Evolutionary conservation across 306 rosid genomes (phyloP).

Genomic region (Rubus parviflorus): DNA sequence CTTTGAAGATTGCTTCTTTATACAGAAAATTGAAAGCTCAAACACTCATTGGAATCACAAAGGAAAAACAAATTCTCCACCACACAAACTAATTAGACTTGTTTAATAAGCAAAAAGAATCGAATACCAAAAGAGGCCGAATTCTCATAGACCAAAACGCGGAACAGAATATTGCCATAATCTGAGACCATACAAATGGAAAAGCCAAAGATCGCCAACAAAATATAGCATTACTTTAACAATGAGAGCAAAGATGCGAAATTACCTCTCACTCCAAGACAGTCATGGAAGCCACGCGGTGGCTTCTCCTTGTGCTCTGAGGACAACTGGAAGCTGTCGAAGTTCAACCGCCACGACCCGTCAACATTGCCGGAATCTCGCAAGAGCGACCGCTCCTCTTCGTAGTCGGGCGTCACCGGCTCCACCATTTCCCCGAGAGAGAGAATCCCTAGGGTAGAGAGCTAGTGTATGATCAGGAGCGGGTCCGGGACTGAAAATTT

Average conservation of each 20-base stretch:
- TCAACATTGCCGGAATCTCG: conserved; percentile 51
- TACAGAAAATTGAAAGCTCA: not conserved
- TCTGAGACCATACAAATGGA: not conserved
- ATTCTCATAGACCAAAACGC: not conserved
- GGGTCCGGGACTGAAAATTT: not conserved
- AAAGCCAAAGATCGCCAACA: conserved; percentile 12
- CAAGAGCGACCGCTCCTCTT: conserved; percentile 61
- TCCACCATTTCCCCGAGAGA: conserved; percentile 47
- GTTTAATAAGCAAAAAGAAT: not conserved
- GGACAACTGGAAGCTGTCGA: conserved; percentile 57
- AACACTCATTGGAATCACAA: conserved; percentile 1
- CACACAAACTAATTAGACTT: conserved; percentile 3
- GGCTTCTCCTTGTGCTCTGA: conserved; percentile 52
- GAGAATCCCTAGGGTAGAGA: not conserved
- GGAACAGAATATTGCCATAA: conserved; percentile 4
- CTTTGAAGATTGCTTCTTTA: not conserved
- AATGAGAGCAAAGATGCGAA: not conserved
- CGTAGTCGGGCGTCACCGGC: conserved; percentile 31
- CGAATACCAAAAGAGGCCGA: conserved; percentile 12
- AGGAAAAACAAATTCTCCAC: not conserved
- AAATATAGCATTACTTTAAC: not conserved
- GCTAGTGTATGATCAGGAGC: not conserved
- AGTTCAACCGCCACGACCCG: conserved; percentile 86
- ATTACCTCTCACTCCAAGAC: conserved; percentile 75
- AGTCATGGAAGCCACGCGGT: conserved; percentile 64